These are phyloP conservation scores for Aspergillus hortae DNA, from an alignment of 2,329 filamentous ascomycete species.

Conservation along the genomic window DNA sequence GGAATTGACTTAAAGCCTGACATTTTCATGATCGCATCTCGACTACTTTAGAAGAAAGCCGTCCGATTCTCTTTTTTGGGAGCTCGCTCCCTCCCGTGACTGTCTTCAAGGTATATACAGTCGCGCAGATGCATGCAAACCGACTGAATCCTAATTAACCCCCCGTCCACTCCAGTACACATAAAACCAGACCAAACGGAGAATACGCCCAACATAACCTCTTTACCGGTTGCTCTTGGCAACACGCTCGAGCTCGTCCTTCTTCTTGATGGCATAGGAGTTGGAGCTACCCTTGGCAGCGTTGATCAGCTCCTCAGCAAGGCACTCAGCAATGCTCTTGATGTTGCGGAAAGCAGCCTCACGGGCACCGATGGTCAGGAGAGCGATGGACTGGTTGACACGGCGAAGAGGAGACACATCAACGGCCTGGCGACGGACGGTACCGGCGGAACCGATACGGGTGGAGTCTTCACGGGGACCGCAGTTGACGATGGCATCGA, in stretches of 20 bases:
- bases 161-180: slow-evolving; percentile 41
- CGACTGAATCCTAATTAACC: slow-evolving; percentile 39
- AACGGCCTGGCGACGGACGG: slow-evolving; percentile 99
- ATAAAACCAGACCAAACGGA: slow-evolving; percentile 39
- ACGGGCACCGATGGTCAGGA: slow-evolving; percentile 97
- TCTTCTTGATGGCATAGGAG: slow-evolving; percentile 99
- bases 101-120: slow-evolving; percentile 38
- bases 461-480: slow-evolving; percentile 99
- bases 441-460: slow-evolving; percentile 98
- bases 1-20: slow-evolving; percentile 21
- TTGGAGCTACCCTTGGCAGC: slow-evolving; percentile 99
- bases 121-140: slow-evolving; percentile 40
- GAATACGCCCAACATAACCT: slow-evolving; percentile 34
- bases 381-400: slow-evolving; percentile 99
- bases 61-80: slow-evolving; percentile 37
- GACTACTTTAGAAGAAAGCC: slow-evolving; percentile 40
- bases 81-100: slow-evolving; percentile 33
- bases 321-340: slow-evolving; percentile 99
- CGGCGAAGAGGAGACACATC: slow-evolving; percentile 99
- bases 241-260: slow-evolving; percentile 99
- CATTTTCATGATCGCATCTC: slow-evolving; percentile 42
- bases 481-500: slow-evolving; percentile 99
- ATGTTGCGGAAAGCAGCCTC: slow-evolving; percentile 99
- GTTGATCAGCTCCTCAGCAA: slow-evolving; percentile 99
- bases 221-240: slow-evolving; percentile 99